Conservation (phyloP, 345 rosid genomes). For the Psidium friedrichsthalianum region DNA sequence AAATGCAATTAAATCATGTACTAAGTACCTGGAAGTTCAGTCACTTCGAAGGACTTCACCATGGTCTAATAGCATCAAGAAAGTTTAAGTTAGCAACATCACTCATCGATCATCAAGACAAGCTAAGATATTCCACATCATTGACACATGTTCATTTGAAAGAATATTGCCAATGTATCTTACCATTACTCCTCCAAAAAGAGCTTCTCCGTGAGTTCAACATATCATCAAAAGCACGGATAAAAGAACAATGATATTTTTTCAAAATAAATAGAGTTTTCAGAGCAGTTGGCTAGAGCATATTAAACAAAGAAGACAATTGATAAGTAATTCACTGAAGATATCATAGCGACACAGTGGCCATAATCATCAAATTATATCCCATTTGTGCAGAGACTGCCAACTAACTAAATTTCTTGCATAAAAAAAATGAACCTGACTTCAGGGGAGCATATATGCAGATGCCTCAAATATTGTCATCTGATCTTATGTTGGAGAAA, state of each 20-base stretch:
- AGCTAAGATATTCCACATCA: background rate
- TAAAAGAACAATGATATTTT: background rate
- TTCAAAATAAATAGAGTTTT: background rate
- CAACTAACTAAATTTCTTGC: background rate
- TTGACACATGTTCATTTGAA: background rate
- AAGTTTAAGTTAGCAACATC: background rate
- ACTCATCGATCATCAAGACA: background rate
- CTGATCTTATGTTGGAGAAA: background rate
- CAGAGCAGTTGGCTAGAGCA: background rate
- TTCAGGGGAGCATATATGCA: background rate
- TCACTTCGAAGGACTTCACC: slow-evolving; percentile 38
- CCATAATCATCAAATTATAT: background rate
- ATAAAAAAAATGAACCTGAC: background rate
- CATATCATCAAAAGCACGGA: background rate
- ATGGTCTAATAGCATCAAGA: slow-evolving; percentile 13
- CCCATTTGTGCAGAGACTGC: background rate
- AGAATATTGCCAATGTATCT: background rate
- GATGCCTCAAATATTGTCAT: background rate
- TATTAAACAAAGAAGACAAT: background rate
- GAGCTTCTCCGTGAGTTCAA: background rate
- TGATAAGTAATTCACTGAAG: background rate
- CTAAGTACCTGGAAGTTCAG: slow-evolving; percentile 31
- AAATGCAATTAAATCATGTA: background rate
- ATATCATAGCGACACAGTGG: background rate
- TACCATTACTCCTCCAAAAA: background rate